Evolutionary conservation across 2,329 filamentous ascomycete species (phyloP).

Genomic region (Scorias spongiosa): DNA sequence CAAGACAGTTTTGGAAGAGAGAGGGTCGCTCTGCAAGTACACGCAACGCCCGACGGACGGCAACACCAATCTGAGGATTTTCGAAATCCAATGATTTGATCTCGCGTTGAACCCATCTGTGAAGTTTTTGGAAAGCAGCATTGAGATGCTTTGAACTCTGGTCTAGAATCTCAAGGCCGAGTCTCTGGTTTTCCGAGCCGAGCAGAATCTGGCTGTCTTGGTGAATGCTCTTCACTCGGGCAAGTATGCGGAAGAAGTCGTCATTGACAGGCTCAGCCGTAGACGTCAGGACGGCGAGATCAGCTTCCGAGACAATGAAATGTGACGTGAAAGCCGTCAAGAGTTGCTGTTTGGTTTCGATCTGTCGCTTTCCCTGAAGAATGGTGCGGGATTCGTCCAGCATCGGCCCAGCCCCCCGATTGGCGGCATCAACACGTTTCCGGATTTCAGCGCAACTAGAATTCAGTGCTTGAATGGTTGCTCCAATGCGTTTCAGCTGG

Average conservation of each 20-base stretch:
- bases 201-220: conserved; percentile 79
- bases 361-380: conserved; percentile 54
- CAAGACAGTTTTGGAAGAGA: conserved; percentile 83
- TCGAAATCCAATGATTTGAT: conserved; percentile 88
- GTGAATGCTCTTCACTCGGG: conserved; percentile 71
- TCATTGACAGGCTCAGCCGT: conserved; percentile 73
- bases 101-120: conserved; percentile 86
- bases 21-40: conserved; percentile 80
- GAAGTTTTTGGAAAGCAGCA: conserved; percentile 84
- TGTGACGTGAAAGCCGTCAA: conserved; percentile 64
- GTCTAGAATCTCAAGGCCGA: conserved; percentile 84
- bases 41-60: conserved; percentile 68
- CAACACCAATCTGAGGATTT: conserved; percentile 77
- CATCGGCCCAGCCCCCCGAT: conserved; percentile 56
- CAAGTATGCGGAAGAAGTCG: conserved; percentile 62
- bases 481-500: conserved; percentile 77
- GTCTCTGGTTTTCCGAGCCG: conserved; percentile 73
- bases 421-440: conserved; percentile 58
- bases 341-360: conserved; percentile 67
- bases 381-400: conserved; percentile 63
- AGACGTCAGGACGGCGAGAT: conserved; percentile 59
- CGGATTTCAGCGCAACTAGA: conserved; percentile 68
- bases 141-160: conserved; percentile 77
- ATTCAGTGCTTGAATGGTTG: conserved; percentile 64
- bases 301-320: conserved; percentile 72